Evolutionary conservation across 768 basidiomycete species (phyloP), one percentile per base, ranked within the genome.

Genomic region (Mycena rebaudengoi): DNA sequence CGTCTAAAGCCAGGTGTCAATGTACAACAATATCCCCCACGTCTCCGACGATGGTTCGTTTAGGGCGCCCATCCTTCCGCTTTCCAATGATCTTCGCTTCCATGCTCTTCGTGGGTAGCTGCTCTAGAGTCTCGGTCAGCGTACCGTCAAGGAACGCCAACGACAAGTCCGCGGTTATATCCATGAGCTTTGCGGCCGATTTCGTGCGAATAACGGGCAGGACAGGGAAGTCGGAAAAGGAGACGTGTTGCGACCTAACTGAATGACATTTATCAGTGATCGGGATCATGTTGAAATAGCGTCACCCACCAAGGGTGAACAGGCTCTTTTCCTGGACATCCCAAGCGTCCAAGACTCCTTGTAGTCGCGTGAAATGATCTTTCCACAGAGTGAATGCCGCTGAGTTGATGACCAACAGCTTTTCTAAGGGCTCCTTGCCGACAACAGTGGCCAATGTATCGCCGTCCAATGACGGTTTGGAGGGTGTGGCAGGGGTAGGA

Each of bases 311-410:
- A 28, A 88, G 72, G 3, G 87, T 88, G 30, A 87, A 55, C 20
- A 88, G 71, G 40, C 77, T 74, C 59, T 73, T 69, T 28, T 74
- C 78, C 48, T 80, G 70, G 10, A 82, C 80, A 51, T 83, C 80
- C 90, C 91, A 93, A 12, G 73, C 75, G 35, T 76, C 77, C 8
- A 89, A 79, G 25, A 92, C 75, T 28, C 82, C 81, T 66, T 80
- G 69, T 46, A 94, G 75, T 21, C 88, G 80, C 30, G 78, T 73
- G 69, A 92, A 94, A 72, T 95, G 92, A 45, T 83, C 83, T 45
- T 84, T 83, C 94, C 94, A 95, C 4, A 94, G 78, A 2, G 92
- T 92, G 70, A 95, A 95, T 0, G 75, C 79, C 70, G 92, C 88
- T 18, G 91, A 91, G 70, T 92, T 92, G 68, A 96, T 85, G 14